phyloP scores from a whole-genome alignment of 345 rosid species.

The Brassica cretica region DNA sequence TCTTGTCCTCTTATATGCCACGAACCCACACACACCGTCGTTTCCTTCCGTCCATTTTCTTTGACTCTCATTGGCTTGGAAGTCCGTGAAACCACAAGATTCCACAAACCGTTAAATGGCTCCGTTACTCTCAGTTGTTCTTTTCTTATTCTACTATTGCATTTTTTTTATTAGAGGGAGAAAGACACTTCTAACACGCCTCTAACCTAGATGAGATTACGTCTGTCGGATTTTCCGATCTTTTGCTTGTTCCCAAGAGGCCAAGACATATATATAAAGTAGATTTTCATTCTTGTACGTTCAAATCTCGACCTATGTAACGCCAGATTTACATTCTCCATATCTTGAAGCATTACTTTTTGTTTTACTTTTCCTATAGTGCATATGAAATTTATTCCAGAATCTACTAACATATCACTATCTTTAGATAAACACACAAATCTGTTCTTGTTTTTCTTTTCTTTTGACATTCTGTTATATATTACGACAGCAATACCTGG shows the following conservation, averaged over 20 bases:
- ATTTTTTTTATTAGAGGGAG: neutral
- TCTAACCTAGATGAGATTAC: slow-evolving; percentile 24
- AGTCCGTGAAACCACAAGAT: slow-evolving; percentile 21
- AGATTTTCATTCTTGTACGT: slow-evolving; percentile 18
- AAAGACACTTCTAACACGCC: slow-evolving; percentile 27
- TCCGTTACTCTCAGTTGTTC: slow-evolving; percentile 22
- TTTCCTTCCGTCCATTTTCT: neutral
- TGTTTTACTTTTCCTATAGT: neutral
- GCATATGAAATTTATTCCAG: neutral
- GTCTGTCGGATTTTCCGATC: slow-evolving; percentile 27
- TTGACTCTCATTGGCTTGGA: slow-evolving; percentile 23
- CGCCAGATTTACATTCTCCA: neutral
- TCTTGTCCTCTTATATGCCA: neutral
- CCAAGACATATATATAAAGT: slow-evolving; percentile 29
- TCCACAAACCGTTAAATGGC: slow-evolving; percentile 21
- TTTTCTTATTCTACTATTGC: neutral
- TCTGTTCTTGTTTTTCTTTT: neutral
- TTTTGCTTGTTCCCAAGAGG: slow-evolving; percentile 31
- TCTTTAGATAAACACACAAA: neutral
- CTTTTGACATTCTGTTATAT: neutral
- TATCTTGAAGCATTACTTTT: slow-evolving; percentile 11
- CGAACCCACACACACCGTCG: neutral
- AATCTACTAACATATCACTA: neutral
- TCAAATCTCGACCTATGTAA: slow-evolving; percentile 8
- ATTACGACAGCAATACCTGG: neutral